Percentiles rank a stretch among this genome's conserved stretches.
phyloP scores from a whole-genome alignment of 768 basidiomycete genomes.

The Tylopilus sp. region DNA sequence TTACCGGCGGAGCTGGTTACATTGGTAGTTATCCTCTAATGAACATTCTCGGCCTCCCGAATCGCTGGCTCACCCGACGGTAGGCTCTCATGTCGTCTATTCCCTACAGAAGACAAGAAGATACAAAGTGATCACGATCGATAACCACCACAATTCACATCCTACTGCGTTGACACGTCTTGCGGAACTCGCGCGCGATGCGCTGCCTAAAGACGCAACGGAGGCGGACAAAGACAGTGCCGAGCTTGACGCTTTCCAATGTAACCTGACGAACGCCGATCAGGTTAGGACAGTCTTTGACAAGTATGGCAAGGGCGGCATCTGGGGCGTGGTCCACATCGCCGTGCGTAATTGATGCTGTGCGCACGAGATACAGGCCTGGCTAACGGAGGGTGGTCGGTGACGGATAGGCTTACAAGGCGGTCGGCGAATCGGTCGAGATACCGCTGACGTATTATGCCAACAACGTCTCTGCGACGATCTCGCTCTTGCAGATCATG shows the following conservation, averaged over 20 bases:
- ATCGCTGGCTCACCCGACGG: slow-evolving; percentile 7
- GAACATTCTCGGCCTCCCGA: neutral
- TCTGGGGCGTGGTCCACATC: slow-evolving; percentile 96
- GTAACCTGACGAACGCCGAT: slow-evolving; percentile 71
- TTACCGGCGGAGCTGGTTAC: slow-evolving; percentile 85
- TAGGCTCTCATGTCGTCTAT: slow-evolving; percentile 93
- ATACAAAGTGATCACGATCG: slow-evolving; percentile 91
- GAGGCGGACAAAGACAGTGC: slow-evolving; percentile 68
- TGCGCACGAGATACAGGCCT: neutral
- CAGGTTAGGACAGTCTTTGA: slow-evolving; percentile 79
- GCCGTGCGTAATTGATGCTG: slow-evolving; percentile 55
- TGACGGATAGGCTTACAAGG: slow-evolving; percentile 92
- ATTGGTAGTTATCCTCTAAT: slow-evolving; percentile 54
- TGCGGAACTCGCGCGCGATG: slow-evolving; percentile 71
- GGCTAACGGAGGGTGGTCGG: neutral
- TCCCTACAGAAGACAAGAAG: slow-evolving; percentile 79
- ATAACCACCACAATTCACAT: slow-evolving; percentile 93
- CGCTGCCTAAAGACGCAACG: slow-evolving; percentile 63
- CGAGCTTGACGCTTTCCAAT: slow-evolving; percentile 63
- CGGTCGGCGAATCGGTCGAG: slow-evolving; percentile 94
- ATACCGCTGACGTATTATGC: slow-evolving; percentile 90
- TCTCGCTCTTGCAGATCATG: slow-evolving; percentile 86
- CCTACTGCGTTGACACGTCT: slow-evolving; percentile 72
- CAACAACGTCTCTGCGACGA: slow-evolving; percentile 89
- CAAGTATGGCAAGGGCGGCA: slow-evolving; percentile 81